Percentiles rank a stretch among this genome's conserved stretches.
These are phyloP conservation scores for Mycena epipterygia DNA, from an alignment of 768 basidiomycete genomes.

Conservation along the genomic window DNA sequence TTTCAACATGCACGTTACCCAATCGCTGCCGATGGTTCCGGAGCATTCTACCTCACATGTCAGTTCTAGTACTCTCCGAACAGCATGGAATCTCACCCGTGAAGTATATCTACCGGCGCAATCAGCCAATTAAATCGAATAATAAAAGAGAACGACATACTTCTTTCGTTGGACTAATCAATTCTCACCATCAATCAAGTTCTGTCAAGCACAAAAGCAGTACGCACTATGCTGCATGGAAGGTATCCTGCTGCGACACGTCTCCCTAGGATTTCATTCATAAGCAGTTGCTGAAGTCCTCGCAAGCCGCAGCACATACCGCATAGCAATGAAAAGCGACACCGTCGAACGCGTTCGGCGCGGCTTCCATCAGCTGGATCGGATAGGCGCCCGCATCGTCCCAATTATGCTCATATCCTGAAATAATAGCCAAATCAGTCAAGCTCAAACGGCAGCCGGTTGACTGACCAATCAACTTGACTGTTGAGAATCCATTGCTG, in stretches of 20 bases:
- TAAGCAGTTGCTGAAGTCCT: not conserved
- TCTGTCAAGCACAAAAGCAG: not conserved
- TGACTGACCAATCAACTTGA: slow-evolving; percentile 69
- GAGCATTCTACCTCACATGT: slow-evolving; percentile 66
- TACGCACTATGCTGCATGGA: slow-evolving; percentile 60
- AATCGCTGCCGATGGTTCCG: slow-evolving; percentile 75
- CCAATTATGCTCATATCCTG: slow-evolving; percentile 79
- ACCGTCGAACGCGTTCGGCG: slow-evolving; percentile 68
- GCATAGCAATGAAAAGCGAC: slow-evolving; percentile 82
- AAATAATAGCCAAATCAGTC: not conserved
- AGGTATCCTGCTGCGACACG: slow-evolving; percentile 66
- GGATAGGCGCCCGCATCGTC: slow-evolving; percentile 74
- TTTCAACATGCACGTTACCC: slow-evolving; percentile 48
- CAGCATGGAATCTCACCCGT: slow-evolving; percentile 47
- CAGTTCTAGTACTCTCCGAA: not conserved
- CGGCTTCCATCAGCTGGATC: slow-evolving; percentile 71
- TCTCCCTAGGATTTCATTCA: slow-evolving; percentile 49
- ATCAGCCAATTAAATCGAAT: not conserved
- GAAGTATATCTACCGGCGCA: slow-evolving; percentile 52
- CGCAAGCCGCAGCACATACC: slow-evolving; percentile 35
- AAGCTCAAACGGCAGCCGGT: not conserved
- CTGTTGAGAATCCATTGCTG: slow-evolving; percentile 68
- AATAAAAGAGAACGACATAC: slow-evolving; percentile 2
- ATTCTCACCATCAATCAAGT: not conserved
- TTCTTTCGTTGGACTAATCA: slow-evolving; percentile 27